Percentiles rank a stretch among this genome's conserved stretches.
These are phyloP conservation scores for Linum trigynum DNA, from an alignment of 345 rosid species.

Conservation along the genomic window DNA sequence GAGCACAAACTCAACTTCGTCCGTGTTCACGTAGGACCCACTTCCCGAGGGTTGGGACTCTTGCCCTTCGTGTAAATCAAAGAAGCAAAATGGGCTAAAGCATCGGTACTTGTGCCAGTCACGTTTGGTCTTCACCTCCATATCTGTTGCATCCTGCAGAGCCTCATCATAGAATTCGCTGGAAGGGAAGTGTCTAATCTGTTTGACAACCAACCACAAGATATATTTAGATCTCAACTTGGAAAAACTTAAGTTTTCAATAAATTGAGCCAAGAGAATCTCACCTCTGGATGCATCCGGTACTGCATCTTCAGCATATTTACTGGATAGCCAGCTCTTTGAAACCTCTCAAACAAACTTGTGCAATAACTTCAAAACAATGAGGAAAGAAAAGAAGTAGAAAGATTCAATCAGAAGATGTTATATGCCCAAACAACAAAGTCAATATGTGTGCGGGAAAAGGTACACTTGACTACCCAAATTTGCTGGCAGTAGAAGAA, in stretches of 20 bases:
- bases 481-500: slow-evolving; percentile 60
- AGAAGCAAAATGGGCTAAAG: slow-evolving; percentile 91
- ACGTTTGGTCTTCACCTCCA: slow-evolving; percentile 57
- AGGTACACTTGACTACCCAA: slow-evolving; percentile 42
- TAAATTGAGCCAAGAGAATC: slow-evolving; percentile 1
- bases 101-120: slow-evolving; percentile 73
- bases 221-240: neutral
- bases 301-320: slow-evolving; percentile 88
- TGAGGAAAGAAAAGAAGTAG: neutral
- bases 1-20: slow-evolving; percentile 81
- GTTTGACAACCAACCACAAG: slow-evolving; percentile 8
- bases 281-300: slow-evolving; percentile 97
- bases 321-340: slow-evolving; percentile 92
- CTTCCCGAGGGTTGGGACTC: slow-evolving; percentile 82
- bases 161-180: slow-evolving; percentile 67
- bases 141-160: slow-evolving; percentile 71
- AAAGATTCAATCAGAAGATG: slow-evolving; percentile 3
- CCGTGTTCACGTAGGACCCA: slow-evolving; percentile 70
- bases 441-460: neutral
- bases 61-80: slow-evolving; percentile 71
- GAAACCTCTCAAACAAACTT: slow-evolving; percentile 92
- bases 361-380: slow-evolving; percentile 62
- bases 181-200: slow-evolving; percentile 92
- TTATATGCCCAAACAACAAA: neutral
- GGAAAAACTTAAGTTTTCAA: neutral